A percentile compares a stretch with the other conserved stretches of the same genome.
Conservation (phyloP, 345 rosid genomes). For the Hibiscus trionum region DNA sequence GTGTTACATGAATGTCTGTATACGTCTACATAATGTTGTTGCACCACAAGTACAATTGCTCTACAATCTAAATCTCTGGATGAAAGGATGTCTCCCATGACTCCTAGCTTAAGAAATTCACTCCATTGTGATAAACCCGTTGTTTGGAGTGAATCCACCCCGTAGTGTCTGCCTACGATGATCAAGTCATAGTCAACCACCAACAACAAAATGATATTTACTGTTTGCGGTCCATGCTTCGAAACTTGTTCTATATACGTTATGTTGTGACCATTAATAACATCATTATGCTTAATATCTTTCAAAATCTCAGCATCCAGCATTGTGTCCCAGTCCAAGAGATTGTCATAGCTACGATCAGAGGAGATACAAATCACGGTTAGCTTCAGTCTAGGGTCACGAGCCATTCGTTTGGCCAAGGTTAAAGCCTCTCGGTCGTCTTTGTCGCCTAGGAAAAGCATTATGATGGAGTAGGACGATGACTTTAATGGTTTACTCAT, state of each 20-base stretch:
- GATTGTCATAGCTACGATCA: too few relatives aligned
- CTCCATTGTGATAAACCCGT: slow-evolving; percentile 48
- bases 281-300: slow-evolving; percentile 14
- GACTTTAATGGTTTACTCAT: too few relatives aligned
- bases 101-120: slow-evolving; percentile 41
- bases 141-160: slow-evolving; percentile 22
- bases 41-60: slow-evolving; percentile 48
- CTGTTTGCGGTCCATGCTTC: slow-evolving; percentile 32
- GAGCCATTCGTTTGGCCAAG: slow-evolving; percentile 40
- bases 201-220: slow-evolving; percentile 19
- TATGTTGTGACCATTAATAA: neutral
- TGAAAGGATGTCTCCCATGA: too few relatives aligned
- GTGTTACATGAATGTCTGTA: too few relatives aligned
- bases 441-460: slow-evolving; percentile 53
- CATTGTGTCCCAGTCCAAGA: slow-evolving; percentile 25
- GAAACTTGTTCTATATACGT: slow-evolving; percentile 24
- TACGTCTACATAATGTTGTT: slow-evolving; percentile 22
- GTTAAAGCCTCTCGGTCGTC: slow-evolving; percentile 58
- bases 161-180: slow-evolving; percentile 45
- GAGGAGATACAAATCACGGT: too few relatives aligned
- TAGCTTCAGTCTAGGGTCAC: neutral
- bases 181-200: slow-evolving; percentile 33
- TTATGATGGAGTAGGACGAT: slow-evolving; percentile 5
- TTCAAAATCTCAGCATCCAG: slow-evolving; percentile 14
- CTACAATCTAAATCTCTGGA: slow-evolving; percentile 34